Percentiles rank a stretch among this genome's conserved stretches.
Evolutionary conservation across 116 monocot species (phyloP).

Genomic region (Zostera marina): DNA sequence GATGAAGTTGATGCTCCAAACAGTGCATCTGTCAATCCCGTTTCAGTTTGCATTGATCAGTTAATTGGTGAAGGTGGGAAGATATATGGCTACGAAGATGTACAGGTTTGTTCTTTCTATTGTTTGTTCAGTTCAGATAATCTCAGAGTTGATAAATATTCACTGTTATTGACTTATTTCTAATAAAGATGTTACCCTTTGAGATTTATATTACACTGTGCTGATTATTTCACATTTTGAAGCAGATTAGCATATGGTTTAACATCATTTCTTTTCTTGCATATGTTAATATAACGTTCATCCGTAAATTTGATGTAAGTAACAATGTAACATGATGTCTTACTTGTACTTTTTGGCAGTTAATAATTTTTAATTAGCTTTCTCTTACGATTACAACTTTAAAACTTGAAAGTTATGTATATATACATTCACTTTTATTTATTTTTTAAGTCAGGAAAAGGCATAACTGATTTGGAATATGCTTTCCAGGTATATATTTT

Average conservation of each 20-base stretch:
- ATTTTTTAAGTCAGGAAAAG: slow-evolving; percentile 62
- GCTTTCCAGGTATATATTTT: slow-evolving; percentile 43
- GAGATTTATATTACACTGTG: not conserved
- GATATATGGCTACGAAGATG: slow-evolving; percentile 82
- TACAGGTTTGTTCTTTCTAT: slow-evolving; percentile 34
- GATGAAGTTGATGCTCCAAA: slow-evolving; percentile 45
- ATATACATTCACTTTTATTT: not conserved
- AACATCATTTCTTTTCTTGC: slow-evolving; percentile 65
- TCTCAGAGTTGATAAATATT: not conserved
- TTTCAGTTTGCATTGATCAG: slow-evolving; percentile 58
- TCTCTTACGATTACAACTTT: no score
- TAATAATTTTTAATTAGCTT: no score
- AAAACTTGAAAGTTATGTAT: not conserved
- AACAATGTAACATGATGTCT: no score
- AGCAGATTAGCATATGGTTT: slow-evolving; percentile 84
- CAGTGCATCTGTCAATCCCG: slow-evolving; percentile 27
- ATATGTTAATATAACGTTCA: slow-evolving; percentile 61
- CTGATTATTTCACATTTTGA: not conserved
- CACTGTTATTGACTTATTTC: not conserved
- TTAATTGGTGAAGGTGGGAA: slow-evolving; percentile 96
- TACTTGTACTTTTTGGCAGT: no score
- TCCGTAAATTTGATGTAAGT: slow-evolving; percentile 52
- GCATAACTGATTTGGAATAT: slow-evolving; percentile 58
- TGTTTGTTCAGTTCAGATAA: not conserved
- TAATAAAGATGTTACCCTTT: not conserved